Evolutionary conservation across 2,329 filamentous ascomycete genomes (phyloP), one percentile per base, ranked within the genome.

Genomic region (Lasiodiplodia citricola): DNA sequence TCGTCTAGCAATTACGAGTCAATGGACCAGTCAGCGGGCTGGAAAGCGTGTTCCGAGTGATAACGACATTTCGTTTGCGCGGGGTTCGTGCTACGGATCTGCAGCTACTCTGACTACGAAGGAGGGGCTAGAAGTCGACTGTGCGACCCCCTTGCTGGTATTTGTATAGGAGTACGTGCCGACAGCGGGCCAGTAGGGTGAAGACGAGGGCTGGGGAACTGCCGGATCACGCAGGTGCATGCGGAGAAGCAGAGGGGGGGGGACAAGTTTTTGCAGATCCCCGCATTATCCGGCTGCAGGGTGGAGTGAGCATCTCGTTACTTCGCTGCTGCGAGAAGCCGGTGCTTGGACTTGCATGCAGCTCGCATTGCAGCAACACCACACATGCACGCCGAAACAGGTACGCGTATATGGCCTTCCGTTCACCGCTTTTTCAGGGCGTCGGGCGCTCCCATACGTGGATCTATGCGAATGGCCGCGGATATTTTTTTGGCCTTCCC

Each of bases 301-400:
- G 60, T 64, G 60, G 60, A 64, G 60, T 64, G 60, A 64, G n/a
- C 44, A 31, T 51, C 60, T 64, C 60, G 60, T 31, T 64, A 64
- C 47, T 25, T 47, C 18, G 38, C 38, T 13, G 38, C 44, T 47
- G 44, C 44, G 44, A 47, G 44, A n/a, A 47, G 44, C 44, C 44
- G 44, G 44, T 47, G 44, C 44, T 47, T 47, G 44, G 18, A 10
- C 25, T 25, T 31, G 44, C 60, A 21, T 50, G 58, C 58, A 50
- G 57, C 57, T 2, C 31, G 57, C 57, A 21, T 47, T 47, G 41
- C 41, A 47, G 44, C 44, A 47, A 47, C 44, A 47, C 44, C 44
- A 47, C 44, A 47, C 44, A 47, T 47, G 44, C 44, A 47, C n/a
- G 44, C 44, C 44, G 10, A 10, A 47, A 47, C 44, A 47, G 44